phyloP scores from a whole-genome alignment of 176 grass and related monocot species.

The Pharus latifolius region DNA sequence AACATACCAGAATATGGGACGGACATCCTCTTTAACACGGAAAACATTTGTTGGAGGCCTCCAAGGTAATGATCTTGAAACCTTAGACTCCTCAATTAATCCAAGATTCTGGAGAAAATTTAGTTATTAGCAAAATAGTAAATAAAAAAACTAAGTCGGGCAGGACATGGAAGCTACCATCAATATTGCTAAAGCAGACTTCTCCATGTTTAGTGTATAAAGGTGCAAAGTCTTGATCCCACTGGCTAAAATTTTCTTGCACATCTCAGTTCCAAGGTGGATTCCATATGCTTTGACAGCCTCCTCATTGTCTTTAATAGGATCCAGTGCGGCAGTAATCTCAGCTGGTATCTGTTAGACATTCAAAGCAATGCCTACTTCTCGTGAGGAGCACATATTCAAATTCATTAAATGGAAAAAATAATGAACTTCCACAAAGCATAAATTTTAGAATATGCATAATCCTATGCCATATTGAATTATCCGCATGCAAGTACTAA shows the following conservation, averaged over 20 bases:
- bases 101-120: conserved; percentile 58
- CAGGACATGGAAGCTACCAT: conserved; percentile 31
- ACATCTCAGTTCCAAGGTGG: conserved; percentile 84
- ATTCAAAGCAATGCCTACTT: not conserved
- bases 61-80: conserved; percentile 77
- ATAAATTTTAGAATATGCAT: not conserved
- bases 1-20: conserved; percentile 84
- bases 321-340: conserved; percentile 59
- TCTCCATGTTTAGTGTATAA: conserved; percentile 88
- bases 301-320: conserved; percentile 88
- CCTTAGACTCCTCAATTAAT: conserved; percentile 63
- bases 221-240: conserved; percentile 89
- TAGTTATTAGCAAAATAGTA: not conserved
- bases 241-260: conserved; percentile 78
- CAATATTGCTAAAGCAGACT: conserved; percentile 71
- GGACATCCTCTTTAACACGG: conserved; percentile 83
- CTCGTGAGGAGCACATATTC: not conserved
- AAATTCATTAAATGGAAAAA: not conserved
- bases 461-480: not conserved
- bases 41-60: conserved; percentile 69
- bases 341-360: conserved; percentile 55
- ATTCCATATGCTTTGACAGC: conserved; percentile 77
- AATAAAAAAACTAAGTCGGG: conserved; percentile 6
- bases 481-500: conserved; percentile 9
- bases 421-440: not conserved